These are phyloP conservation scores for Moniliella sp. DNA, from an alignment of 1,284 basidiomycete species.

Conservation along the genomic window DNA sequence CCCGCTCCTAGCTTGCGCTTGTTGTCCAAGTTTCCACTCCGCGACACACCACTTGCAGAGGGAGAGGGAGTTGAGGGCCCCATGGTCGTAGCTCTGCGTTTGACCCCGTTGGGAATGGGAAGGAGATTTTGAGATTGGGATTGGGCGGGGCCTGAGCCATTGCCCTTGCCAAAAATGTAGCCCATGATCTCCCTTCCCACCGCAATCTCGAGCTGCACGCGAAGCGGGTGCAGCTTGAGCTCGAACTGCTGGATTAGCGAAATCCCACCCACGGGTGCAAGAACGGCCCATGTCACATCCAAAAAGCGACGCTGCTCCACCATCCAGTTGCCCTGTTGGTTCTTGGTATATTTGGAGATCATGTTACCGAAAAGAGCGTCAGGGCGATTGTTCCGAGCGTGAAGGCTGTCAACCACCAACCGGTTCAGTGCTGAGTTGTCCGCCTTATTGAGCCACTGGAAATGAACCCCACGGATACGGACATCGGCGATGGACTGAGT, in stretches of 20 bases:
- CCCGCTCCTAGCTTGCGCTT: no score
- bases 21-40: conserved; percentile 5
- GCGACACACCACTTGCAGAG: no score
- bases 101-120: no score
- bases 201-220: conserved; percentile 55
- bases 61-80: no score
- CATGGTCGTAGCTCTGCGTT: no score
- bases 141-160: no score
- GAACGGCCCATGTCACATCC: conserved; percentile 19
- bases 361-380: conserved; percentile 74
- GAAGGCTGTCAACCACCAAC: conserved; percentile 52
- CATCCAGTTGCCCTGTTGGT: conserved; percentile 15
- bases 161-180: conserved; percentile 55
- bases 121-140: no score
- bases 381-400: conserved; percentile 64
- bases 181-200: conserved; percentile 66
- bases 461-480: conserved; percentile 56
- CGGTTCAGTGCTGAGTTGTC: conserved; percentile 70
- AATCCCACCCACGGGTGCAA: conserved; percentile 65
- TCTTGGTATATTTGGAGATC: conserved; percentile 43
- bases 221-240: conserved; percentile 53
- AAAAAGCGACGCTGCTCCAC: conserved; percentile 18
- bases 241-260: conserved; percentile 67
- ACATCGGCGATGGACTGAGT: conserved; percentile 59
- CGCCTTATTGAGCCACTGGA: conserved; percentile 63